Base-by-base conservation (phyloP, 163 green algal species). In the Smithsoniella earleae region DNA sequence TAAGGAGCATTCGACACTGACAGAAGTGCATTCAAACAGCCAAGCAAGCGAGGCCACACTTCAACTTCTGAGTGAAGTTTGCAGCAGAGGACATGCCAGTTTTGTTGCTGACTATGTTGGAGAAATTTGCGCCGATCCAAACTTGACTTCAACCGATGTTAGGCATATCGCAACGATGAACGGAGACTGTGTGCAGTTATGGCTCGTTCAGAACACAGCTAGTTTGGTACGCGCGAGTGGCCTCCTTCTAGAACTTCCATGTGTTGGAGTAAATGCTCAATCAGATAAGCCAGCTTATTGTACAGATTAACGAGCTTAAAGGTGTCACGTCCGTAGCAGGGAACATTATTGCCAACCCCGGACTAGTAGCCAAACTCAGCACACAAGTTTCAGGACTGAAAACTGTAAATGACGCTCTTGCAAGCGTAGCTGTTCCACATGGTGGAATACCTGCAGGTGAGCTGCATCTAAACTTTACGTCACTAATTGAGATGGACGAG, bases 61-160 rank as follows among this genome's bases (percentile, higher is more conserved):
- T 38, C 30, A 30, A n/a, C 31, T 69, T 30, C 20, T 69, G 3
- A 28, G 30, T 69, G 58, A 30, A 13, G 31, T 18, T 31, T 69
- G 58, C 25, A 43, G 5, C 5, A 43, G 27, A 36, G 58, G 58
- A 36, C 58, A 69, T 31, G 6, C 58, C 8, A 36, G 27, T 13
- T 69, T 30, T 18, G 25, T 69, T 34, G 58, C 58, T 28, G 58
- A 69, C 16, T 69, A 69, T 38, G 31, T 34, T 30, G 30, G 27
- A 18, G 58, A 69, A 13, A 69, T 69, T 16, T 69, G 58, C 25
- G 58, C 30, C 25, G 58, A 69, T 34, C 34, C 58, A 30, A 69
- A 44, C 25, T 34, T 69, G 25, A 69, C 30, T 31, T 69, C 58
- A 16, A 43, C 25, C 20, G 34, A 69, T 38, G 31, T 69, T 1